These are phyloP conservation scores for Mortierella sp. DNA, from an alignment of 371 early-diverging fungal species.

Conservation along the genomic window DNA sequence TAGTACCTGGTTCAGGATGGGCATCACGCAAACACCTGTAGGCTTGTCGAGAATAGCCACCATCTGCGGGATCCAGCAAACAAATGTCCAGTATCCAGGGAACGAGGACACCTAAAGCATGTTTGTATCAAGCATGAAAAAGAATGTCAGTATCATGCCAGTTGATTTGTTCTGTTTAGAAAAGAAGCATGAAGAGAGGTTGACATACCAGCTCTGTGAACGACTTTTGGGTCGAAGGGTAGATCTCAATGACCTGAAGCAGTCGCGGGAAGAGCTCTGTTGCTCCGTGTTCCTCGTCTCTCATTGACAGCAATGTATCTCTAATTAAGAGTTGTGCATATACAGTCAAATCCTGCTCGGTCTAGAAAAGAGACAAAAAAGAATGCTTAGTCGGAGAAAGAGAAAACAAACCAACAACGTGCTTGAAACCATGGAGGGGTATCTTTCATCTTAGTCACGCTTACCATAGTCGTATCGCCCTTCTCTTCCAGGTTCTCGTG, in stretches of 20 bases:
- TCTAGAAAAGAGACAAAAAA: conserved; percentile 17
- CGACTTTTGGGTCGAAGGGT: conserved; percentile 58
- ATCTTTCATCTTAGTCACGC: background rate
- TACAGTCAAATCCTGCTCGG: conserved; percentile 24
- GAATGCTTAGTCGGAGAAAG: background rate
- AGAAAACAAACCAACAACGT: background rate
- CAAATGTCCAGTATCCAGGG: conserved; percentile 73
- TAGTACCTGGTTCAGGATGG: conserved; percentile 40
- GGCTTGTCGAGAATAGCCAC: conserved; percentile 77
- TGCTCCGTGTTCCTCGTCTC: conserved; percentile 58
- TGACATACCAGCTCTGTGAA: conserved; percentile 42
- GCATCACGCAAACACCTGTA: conserved; percentile 53
- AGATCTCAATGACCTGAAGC: conserved; percentile 76
- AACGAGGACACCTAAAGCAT: conserved; percentile 37
- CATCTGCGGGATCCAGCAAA: conserved; percentile 86
- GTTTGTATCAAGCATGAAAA: background rate
- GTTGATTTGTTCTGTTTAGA: background rate
- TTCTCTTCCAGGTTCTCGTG: conserved; percentile 30
- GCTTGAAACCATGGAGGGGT: too few relatives aligned
- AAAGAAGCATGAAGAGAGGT: background rate
- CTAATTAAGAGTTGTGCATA: conserved; percentile 66
- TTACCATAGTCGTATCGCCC: conserved; percentile 18
- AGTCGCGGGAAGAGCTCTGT: conserved; percentile 78
- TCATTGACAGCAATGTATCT: conserved; percentile 65
- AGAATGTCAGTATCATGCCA: background rate